Evolutionary conservation across 164 flowering plant genomes (phyloP), one percentile per base, ranked within the genome.

Genomic region (Amborella trichopoda): DNA sequence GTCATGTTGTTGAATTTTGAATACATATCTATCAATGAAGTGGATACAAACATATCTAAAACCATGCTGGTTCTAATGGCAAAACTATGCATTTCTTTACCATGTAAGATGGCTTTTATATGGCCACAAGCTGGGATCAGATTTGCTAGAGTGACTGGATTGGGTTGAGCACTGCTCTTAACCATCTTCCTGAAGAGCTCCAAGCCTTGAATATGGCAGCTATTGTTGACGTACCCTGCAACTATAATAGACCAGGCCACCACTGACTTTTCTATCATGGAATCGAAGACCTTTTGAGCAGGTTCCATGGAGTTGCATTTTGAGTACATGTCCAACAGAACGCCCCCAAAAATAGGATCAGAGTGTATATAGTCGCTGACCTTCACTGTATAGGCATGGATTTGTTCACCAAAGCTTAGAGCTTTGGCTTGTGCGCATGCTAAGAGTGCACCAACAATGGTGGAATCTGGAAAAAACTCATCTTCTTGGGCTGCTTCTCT

Each of bases 1-100:
- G 26, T 18, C 50, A 58, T 21, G 25, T 20, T 40, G 37, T 36
- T 37, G 34, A 59, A 63, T 44, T 58, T 63, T n/a, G 56, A 23
- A 50, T 63, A 63, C 68, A 63, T 54, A 36, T 50, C 55, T 30
- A 63, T 63, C 30, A 63, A 54, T 16, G 68, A 42, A 16, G 68
- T 63, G 3, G 49, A 49, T 30, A 63, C 48, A 41, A 44, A 53
- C 17, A 46, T 30, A 42, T 63, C 68, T 1, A 23, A 16, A 12
- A 26, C 21, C 30, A 14, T 44, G 23, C 46, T 53, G 40, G 42
- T 56, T 53, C 53, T 53, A 23, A 45, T 11, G 17, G 46, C 41
- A 49, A 43, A 63, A 49, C 68, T 30, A 14, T 63, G 63, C 38
- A 58, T 30, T 27, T 55, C 60, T 48, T 58, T 63, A 5, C 68